Percentiles rank a stretch among this genome's conserved stretches.
phyloP scores from a whole-genome alignment of 2,329 filamentous ascomycete species.

The Fusarium sp. region DNA sequence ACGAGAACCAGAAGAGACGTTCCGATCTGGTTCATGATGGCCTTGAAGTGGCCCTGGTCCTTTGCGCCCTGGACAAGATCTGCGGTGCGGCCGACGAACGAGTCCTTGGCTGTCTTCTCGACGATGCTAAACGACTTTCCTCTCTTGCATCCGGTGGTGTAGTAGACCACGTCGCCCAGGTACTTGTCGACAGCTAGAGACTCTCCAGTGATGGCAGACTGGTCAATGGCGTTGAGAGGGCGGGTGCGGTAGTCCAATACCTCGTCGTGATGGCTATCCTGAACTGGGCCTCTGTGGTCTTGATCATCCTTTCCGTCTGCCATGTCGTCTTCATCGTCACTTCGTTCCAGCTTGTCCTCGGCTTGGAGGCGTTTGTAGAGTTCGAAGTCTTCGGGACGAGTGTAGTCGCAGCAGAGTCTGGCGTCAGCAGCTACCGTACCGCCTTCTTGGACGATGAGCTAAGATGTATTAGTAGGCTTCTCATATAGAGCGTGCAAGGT shows the following conservation, averaged over 20 bases:
- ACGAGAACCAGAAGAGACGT: conserved; percentile 82
- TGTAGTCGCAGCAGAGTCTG: conserved; percentile 27
- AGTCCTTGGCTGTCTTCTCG: conserved; percentile 18
- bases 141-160: conserved; percentile 32
- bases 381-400: conserved; percentile 31
- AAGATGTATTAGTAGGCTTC: accelerated
- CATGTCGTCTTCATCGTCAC: conserved; percentile 28
- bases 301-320: conserved; percentile 10
- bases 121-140: conserved; percentile 25
- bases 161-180: conserved; percentile 25
- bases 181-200: conserved; percentile 92
- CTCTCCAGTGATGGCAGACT: conserved; percentile 91
- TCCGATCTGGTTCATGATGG: conserved; percentile 54
- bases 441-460: conserved; percentile 32
- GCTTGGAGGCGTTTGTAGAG: conserved; percentile 28
- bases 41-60: conserved; percentile 34
- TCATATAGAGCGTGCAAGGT: accelerated
- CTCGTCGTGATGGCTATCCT: conserved; percentile 55
- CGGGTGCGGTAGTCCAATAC: conserved; percentile 19
- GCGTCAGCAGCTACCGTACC: conserved; percentile 29
- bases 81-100: conserved; percentile 29
- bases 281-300: conserved; percentile 46
- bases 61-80: conserved; percentile 32
- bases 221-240: conserved; percentile 66
- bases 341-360: conserved; percentile 28